Conservation (phyloP, 768 basidiomycete species). For the Suillus brevipes region DNA sequence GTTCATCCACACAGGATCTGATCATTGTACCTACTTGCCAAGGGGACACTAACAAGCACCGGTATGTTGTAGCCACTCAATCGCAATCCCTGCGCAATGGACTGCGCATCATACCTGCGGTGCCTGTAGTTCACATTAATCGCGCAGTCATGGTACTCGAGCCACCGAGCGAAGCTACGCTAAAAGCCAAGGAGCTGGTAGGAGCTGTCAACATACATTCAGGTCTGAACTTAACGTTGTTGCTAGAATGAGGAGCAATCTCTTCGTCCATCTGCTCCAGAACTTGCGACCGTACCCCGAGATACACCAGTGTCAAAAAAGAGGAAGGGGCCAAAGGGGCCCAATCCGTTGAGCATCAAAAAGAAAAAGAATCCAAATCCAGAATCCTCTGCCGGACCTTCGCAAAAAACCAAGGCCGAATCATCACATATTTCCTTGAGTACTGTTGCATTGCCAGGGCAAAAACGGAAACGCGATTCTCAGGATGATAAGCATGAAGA, state of each 20-base stretch:
- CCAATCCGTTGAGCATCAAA: constrained; percentile 91
- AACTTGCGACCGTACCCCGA: constrained; percentile 44
- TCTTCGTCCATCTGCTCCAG: constrained; percentile 51
- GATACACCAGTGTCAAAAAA: constrained; percentile 46
- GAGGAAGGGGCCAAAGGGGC: constrained; percentile 74
- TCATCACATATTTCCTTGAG: background rate
- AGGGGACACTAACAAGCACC: constrained; percentile 88
- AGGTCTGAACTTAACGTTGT: background rate
- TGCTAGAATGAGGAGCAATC: constrained; percentile 64
- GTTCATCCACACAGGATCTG: constrained; percentile 6
- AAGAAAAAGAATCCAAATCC: constrained; percentile 72
- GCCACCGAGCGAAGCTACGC: constrained; percentile 79
- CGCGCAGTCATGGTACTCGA: constrained; percentile 92
- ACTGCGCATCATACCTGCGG: constrained; percentile 75
- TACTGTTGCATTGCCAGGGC: background rate
- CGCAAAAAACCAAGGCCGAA: background rate
- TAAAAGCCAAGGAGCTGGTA: constrained; percentile 65
- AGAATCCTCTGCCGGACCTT: background rate
- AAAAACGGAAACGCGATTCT: constrained; percentile 21
- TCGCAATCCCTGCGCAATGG: constrained; percentile 67
- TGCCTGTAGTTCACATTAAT: constrained; percentile 90
- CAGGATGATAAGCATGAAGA: background rate
- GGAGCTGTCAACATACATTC: constrained; percentile 18
- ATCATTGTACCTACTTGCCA: background rate
- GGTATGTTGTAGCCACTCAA: constrained; percentile 89